Evolutionary conservation across 495 filamentous ascomycete genomes (phyloP), one percentile per base, ranked within the genome.

Genomic region (Platismatia glauca): DNA sequence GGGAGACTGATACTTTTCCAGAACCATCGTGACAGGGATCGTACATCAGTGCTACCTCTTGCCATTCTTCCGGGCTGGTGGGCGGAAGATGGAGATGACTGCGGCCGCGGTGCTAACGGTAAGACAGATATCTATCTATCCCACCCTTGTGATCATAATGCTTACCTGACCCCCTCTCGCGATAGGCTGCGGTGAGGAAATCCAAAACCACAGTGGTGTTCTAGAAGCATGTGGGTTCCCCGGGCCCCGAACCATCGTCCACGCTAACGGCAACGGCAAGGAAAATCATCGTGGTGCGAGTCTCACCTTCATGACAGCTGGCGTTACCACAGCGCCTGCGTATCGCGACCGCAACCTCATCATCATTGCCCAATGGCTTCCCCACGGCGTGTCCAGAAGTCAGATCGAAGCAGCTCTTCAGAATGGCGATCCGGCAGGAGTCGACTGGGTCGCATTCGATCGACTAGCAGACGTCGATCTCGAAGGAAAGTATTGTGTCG

Each of bases 51-150:
- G 37, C 24, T 58, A 7, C 56, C 56, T 20, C 35, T 58, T 24
- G 56, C 37, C 22, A 58, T 24, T 11, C 56, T 58, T 58, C 56
- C 56, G 3, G 34, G 37, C 7, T 58, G 56, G 37, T 43, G 56
- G 56, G 12, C 22, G 33, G 56, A 58, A 29, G 56, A 43, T 4
- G n/a, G 16, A 2, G 24, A 39, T 27, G 56, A 43, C 41, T 11
- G 18, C 20, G 34, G 18, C 56, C 34, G 37, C 13, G 24, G 56
- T 24, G 24, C 35, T 18, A 58, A 31, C 7, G 35, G 56, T 38
- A 38, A 58, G 37, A 18, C 24, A 29, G 15, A 43, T 7, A 44
- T 27, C 27, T 7, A 58, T 27, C n/a, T n/a, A n/a, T n/a, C n/a
- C 22, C 22, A 12, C 7, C 3, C 0, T 8, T 27, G 29, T 18